These are phyloP conservation scores for Aspergillus piperis DNA, from an alignment of 2,329 filamentous ascomycete genomes.

Conservation along the genomic window DNA sequence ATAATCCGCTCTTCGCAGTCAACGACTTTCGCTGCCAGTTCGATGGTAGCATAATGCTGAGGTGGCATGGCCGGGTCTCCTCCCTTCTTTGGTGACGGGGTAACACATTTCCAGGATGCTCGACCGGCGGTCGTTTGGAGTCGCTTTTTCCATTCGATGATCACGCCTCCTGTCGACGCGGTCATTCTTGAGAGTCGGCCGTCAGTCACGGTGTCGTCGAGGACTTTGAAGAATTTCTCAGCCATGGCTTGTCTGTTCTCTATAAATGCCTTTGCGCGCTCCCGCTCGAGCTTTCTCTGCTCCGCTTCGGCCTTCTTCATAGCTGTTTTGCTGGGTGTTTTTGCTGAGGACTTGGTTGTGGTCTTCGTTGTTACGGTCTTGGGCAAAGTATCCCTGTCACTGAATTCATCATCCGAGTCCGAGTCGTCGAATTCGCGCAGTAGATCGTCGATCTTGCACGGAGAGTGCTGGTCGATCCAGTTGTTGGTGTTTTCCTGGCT, in stretches of 20 bases:
- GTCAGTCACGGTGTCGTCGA: slow-evolving; percentile 56
- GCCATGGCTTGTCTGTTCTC: slow-evolving; percentile 56
- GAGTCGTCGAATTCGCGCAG: slow-evolving; percentile 38
- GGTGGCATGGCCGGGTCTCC: slow-evolving; percentile 13
- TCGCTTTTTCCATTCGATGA: slow-evolving; percentile 63
- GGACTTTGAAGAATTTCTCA: slow-evolving; percentile 54
- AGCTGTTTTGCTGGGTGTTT: slow-evolving; percentile 40
- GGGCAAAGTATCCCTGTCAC: slow-evolving; percentile 23
- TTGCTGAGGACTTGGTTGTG: slow-evolving; percentile 15
- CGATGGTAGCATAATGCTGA: slow-evolving; percentile 71
- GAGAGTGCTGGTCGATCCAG: slow-evolving; percentile 58
- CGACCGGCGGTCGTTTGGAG: slow-evolving; percentile 64
- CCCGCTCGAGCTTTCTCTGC: slow-evolving; percentile 35
- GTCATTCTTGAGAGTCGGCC: slow-evolving; percentile 53
- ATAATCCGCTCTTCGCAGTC: slow-evolving; percentile 73
- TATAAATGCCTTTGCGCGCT: slow-evolving; percentile 54
- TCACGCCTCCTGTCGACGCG: slow-evolving; percentile 57
- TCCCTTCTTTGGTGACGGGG: slow-evolving; percentile 12
- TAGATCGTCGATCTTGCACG: slow-evolving; percentile 43
- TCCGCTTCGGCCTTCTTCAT: slow-evolving; percentile 42
- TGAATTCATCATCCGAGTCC: slow-evolving; percentile 39
- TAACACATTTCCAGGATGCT: slow-evolving; percentile 63
- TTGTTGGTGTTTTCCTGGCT: slow-evolving; percentile 53
- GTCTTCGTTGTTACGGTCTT: neutral
- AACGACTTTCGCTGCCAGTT: slow-evolving; percentile 86